Conservation (phyloP, 306 rosid genomes). For the Citrullus amarus region DNA sequence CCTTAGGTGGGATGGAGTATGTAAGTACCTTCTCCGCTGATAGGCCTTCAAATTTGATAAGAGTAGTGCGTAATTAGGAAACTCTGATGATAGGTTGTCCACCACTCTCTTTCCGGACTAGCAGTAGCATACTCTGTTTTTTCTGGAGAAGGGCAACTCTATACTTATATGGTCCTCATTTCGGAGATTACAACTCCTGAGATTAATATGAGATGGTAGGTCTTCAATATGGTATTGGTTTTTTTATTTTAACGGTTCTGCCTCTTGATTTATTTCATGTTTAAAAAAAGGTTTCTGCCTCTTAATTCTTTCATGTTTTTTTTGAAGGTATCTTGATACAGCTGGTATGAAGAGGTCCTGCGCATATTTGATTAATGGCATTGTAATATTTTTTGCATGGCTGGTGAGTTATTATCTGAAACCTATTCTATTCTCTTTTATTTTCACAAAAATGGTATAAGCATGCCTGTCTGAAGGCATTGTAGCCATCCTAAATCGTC, state of each 20-base stretch:
- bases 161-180: conserved; percentile 43
- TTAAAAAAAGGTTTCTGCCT: neutral
- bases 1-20: conserved; percentile 43
- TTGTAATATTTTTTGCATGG: conserved; percentile 39
- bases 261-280: neutral
- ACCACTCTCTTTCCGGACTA: conserved; percentile 36
- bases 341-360: conserved; percentile 42
- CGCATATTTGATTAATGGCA: conserved; percentile 34
- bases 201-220: conserved; percentile 45
- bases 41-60: neutral
- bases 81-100: conserved; percentile 28
- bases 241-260: neutral
- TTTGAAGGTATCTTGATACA: conserved; percentile 39
- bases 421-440: neutral
- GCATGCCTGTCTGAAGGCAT: neutral
- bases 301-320: conserved; percentile 6
- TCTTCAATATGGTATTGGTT: neutral
- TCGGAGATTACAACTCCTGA: conserved; percentile 45
- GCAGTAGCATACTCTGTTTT: conserved; percentile 37
- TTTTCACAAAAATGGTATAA: neutral
- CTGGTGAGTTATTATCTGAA: conserved; percentile 28
- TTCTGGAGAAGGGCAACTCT: conserved; percentile 45
- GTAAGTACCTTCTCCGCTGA: conserved; percentile 25
- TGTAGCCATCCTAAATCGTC: neutral
- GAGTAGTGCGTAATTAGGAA: neutral